phyloP scores from a whole-genome alignment of 495 filamentous ascomycete species.

The Penicillium verhagenii region DNA sequence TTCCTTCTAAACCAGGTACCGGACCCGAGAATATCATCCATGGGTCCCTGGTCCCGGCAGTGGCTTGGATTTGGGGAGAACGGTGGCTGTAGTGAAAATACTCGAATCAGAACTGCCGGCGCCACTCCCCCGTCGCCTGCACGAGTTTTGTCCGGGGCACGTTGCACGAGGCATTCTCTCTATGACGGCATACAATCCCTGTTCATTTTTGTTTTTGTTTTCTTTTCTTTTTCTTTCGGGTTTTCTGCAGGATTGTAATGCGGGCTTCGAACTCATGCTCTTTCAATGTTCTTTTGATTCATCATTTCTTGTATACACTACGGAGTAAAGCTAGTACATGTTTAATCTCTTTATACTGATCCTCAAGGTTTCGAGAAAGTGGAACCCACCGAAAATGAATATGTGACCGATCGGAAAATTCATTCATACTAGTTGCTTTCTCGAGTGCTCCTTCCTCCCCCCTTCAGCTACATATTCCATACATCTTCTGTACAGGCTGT shows the following conservation, averaged over 20 bases:
- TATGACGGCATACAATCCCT: slow-evolving; percentile 7
- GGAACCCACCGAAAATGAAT: slow-evolving; percentile 1
- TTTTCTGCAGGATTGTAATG: not conserved
- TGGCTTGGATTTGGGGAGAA: slow-evolving; percentile 19
- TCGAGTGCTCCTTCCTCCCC: no score
- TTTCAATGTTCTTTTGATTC: no score
- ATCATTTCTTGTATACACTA: no score
- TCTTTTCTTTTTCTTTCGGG: not conserved
- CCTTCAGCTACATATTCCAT: not conserved
- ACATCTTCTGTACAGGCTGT: not conserved
- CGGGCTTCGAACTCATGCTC: no score
- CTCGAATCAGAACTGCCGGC: slow-evolving; percentile 24
- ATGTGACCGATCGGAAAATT: slow-evolving; percentile 22
- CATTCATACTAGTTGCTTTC: no score
- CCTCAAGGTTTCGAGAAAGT: not conserved
- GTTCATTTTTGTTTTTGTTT: not conserved
- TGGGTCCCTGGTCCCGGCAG: slow-evolving; percentile 17
- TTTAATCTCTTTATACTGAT: not conserved
- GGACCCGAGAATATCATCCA: slow-evolving; percentile 8
- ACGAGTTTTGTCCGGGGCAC: slow-evolving; percentile 15
- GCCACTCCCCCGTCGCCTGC: slow-evolving; percentile 23
- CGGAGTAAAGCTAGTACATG: no score
- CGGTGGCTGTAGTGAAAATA: slow-evolving; percentile 1
- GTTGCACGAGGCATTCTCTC: slow-evolving; percentile 9
- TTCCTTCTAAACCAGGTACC: slow-evolving; percentile 7